Base-by-base conservation (phyloP, 2,329 filamentous ascomycete genomes). In the Fonsecaea nubica region DNA sequence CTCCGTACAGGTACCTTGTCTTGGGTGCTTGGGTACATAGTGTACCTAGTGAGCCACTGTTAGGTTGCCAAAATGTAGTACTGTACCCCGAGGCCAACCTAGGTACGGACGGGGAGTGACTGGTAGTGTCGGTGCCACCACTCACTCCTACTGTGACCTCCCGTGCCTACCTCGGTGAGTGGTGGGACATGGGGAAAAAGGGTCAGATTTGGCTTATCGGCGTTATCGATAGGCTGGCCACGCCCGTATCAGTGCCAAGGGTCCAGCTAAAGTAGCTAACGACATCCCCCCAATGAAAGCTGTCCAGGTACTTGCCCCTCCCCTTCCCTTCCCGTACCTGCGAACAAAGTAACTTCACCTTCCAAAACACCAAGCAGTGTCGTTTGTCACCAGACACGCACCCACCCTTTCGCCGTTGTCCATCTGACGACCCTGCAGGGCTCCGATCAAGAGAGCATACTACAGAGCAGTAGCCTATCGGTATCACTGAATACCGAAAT, bases 181-280 rank as follows among this genome's bases (percentile, higher is more conserved):
- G 38, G 10, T 6, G 25, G 32, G 18, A 6, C 1, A 5, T 6
- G 25, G n/a, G 38, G 25, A 58, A 42, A 35, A 32, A 58, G 12
- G 57, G 57, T 58, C 57, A 18, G 40, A 32, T 59, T 59, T 59
- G 57, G 58, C 58, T 61, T 61, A 61, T 61, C 58, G 58, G 58
- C 45, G 48, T 50, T 61, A 61, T 61, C 58, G 58, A 61, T 61
- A 59, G 57, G 45, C 57, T 55, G 53, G 30, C 30, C 30, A 18
- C 5, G 30, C 13, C 33, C 12, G 9, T 55, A 55, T 55, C 53
- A 36, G 53, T 36, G 53, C 53, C 53, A 35, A 55, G 33, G 15
- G 30, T 18, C 30, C 33, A n/a, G 15, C 53, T 55, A 55, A 13
- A 36, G 8, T 50, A 50, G 45, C 45, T 30, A 50, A 18, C 8